Conservation (phyloP, 257 asterid species). For the Solanum stenotomum region DNA sequence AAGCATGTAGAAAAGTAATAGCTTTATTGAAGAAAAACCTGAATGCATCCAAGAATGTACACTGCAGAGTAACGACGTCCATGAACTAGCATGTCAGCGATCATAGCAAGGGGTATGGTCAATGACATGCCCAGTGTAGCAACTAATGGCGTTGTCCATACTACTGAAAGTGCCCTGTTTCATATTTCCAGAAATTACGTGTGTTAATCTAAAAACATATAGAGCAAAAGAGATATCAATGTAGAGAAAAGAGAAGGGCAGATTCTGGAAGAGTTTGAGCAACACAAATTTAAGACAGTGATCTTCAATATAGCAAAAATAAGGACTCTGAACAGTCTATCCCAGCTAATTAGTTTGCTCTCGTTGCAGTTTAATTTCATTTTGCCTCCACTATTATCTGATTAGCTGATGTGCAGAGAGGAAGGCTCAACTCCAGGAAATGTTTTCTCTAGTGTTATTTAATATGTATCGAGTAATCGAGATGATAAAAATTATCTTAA, state of each 20-base stretch:
- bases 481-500: not conserved
- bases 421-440: not conserved
- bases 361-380: not conserved
- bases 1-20: not conserved
- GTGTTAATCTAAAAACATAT: not conserved
- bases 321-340: not conserved
- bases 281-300: not conserved
- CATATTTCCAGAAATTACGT: not conserved
- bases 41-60: conserved; percentile 64
- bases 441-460: not conserved
- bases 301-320: not conserved
- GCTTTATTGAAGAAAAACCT: conserved; percentile 36
- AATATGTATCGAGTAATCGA: not conserved
- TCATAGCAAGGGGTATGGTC: conserved; percentile 73
- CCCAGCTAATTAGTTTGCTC: not conserved
- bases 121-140: conserved; percentile 74
- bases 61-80: conserved; percentile 55
- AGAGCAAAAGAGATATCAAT: not conserved
- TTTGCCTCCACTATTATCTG: not conserved
- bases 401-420: not conserved
- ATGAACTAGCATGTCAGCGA: conserved; percentile 42
- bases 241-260: not conserved
- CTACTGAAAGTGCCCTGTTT: conserved; percentile 70
- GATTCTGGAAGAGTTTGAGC: not conserved
- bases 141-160: conserved; percentile 40